phyloP scores from a whole-genome alignment of 2,329 filamentous ascomycete species.

The Alternaria postmessia region DNA sequence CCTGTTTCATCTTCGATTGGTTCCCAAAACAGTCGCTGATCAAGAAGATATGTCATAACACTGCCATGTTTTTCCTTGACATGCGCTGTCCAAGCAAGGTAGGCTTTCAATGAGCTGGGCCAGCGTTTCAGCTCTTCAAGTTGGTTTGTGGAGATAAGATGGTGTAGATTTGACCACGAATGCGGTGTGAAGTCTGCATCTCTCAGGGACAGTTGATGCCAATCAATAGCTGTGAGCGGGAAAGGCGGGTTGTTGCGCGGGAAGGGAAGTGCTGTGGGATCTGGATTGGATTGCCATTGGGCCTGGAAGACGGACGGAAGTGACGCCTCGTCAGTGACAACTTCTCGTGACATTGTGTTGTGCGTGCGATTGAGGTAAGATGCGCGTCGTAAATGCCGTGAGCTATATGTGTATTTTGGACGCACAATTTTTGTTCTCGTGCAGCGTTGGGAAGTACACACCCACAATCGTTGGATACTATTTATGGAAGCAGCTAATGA shows the following conservation, averaged over 20 bases:
- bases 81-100: slow-evolving; percentile 65
- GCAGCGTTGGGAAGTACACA: not conserved
- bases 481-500: not conserved
- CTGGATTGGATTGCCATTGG: slow-evolving; percentile 40
- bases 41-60: slow-evolving; percentile 65
- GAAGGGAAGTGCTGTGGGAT: slow-evolving; percentile 47
- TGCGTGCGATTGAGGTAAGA: not conserved
- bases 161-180: slow-evolving; percentile 43
- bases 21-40: slow-evolving; percentile 63
- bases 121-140: slow-evolving; percentile 66
- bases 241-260: slow-evolving; percentile 47
- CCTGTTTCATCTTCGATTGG: slow-evolving; percentile 24
- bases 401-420: not conserved
- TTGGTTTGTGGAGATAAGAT: slow-evolving; percentile 56
- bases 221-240: slow-evolving; percentile 45
- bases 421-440: not conserved
- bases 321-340: slow-evolving; percentile 32
- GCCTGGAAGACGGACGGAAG: slow-evolving; percentile 42
- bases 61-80: slow-evolving; percentile 64
- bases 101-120: slow-evolving; percentile 66
- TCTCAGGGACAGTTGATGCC: slow-evolving; percentile 43
- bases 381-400: not conserved
- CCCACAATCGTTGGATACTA: not conserved
- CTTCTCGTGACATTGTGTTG: slow-evolving; percentile 21
- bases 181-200: slow-evolving; percentile 47